phyloP scores from a whole-genome alignment of 192 early-diverging fungal species.

The Coemansia erecta region DNA sequence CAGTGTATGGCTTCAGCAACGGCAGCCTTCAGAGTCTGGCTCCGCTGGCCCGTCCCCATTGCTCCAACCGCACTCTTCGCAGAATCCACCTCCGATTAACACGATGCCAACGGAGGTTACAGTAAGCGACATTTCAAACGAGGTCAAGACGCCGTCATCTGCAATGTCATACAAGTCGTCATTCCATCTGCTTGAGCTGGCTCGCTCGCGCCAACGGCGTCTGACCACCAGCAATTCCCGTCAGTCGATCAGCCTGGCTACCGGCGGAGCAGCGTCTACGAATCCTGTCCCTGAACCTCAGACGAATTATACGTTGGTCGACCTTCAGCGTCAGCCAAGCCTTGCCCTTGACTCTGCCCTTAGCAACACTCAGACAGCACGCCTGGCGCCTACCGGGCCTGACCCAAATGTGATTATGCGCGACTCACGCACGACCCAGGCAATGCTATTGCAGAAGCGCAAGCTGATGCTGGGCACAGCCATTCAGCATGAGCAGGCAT shows the following conservation, averaged over 20 bases:
- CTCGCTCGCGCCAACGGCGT: slow-evolving; percentile 41
- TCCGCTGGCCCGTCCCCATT: slow-evolving; percentile 2
- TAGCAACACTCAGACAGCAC: slow-evolving; percentile 23
- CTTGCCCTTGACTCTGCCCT: slow-evolving; percentile 27
- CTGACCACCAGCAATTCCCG: slow-evolving; percentile 45
- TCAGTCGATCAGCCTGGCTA: slow-evolving; percentile 16
- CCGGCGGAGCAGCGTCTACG: too few relatives aligned
- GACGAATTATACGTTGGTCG: slow-evolving; percentile 1
- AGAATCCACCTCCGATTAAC: neutral
- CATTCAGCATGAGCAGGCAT: slow-evolving; percentile 41
- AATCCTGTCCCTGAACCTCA: slow-evolving; percentile 3
- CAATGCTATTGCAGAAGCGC: slow-evolving; percentile 43
- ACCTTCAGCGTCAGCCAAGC: slow-evolving; percentile 38
- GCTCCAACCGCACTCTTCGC: neutral
- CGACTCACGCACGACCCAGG: slow-evolving; percentile 51
- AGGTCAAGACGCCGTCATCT: slow-evolving; percentile 22
- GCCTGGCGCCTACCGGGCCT: slow-evolving; percentile 44
- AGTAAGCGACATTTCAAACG: slow-evolving; percentile 1
- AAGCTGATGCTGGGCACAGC: slow-evolving; percentile 48
- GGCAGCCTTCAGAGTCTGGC: neutral
- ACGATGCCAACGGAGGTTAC: neutral
- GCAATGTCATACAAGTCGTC: slow-evolving; percentile 52
- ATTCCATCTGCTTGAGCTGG: slow-evolving; percentile 46
- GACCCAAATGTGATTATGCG: slow-evolving; percentile 54
- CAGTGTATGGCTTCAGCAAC: neutral